These are phyloP conservation scores for Syncephalastrum monosporum DNA, from an alignment of 371 early-diverging fungal genomes.

Conservation along the genomic window DNA sequence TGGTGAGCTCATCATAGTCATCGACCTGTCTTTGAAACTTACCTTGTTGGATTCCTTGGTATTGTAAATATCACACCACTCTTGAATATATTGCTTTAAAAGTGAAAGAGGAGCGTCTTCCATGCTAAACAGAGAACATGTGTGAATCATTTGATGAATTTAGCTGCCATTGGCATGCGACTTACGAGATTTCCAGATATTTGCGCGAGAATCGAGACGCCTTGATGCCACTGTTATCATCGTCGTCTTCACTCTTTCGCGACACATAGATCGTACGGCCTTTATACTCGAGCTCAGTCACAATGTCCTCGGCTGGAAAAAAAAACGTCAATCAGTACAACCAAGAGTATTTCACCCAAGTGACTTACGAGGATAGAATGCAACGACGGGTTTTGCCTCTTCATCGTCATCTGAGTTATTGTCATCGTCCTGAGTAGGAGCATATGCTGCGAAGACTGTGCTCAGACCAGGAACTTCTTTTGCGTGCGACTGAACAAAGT, in stretches of 20 bases:
- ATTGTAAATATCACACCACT: slow-evolving; percentile 31
- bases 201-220: background rate
- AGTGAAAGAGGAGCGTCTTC: slow-evolving; percentile 16
- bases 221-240: slow-evolving; percentile 6
- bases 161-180: background rate
- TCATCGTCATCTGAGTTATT: slow-evolving; percentile 4
- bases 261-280: slow-evolving; percentile 16
- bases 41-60: slow-evolving; percentile 13
- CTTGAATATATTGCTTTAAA: slow-evolving; percentile 30
- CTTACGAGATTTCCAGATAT: slow-evolving; percentile 22
- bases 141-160: background rate
- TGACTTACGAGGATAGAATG: slow-evolving; percentile 32
- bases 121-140: slow-evolving; percentile 17
- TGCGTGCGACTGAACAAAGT: slow-evolving; percentile 17
- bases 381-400: slow-evolving; percentile 17
- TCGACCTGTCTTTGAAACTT: background rate
- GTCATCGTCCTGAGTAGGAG: slow-evolving; percentile 16
- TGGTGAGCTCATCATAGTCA: no score
- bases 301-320: slow-evolving; percentile 12
- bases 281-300: slow-evolving; percentile 26
- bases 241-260: slow-evolving; percentile 8
- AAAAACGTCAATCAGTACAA: background rate
- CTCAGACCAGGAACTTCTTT: slow-evolving; percentile 10
- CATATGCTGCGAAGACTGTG: slow-evolving; percentile 18
- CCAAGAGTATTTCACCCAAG: background rate